Conservation (phyloP, 1,284 basidiomycete genomes). For the Sutorius eximius region DNA sequence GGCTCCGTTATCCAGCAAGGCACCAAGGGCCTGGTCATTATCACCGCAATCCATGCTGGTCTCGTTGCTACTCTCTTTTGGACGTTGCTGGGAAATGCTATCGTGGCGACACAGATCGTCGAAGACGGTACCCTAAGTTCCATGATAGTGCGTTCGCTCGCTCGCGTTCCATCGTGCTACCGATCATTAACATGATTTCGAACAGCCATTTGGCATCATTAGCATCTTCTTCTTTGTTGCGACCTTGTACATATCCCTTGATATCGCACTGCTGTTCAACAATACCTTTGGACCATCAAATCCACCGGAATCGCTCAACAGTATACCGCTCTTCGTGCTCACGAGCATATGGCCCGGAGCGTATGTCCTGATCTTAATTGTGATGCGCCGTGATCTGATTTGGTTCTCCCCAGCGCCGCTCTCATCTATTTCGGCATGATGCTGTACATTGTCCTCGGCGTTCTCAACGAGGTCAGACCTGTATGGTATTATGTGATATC, state of each 20-base stretch:
- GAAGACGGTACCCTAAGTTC: constrained; percentile 79
- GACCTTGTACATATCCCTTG: constrained; percentile 77
- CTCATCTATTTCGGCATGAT: constrained; percentile 69
- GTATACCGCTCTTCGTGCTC: constrained; percentile 74
- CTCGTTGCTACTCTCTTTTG: constrained; percentile 73
- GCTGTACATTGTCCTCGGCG: constrained; percentile 70
- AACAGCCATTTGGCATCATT: constrained; percentile 64
- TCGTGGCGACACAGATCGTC: constrained; percentile 80
- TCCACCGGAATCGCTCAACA: constrained; percentile 56
- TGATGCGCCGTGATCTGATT: neutral
- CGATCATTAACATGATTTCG: constrained; percentile 4
- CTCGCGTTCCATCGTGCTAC: neutral
- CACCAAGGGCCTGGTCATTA: constrained; percentile 58
- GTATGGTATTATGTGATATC: constrained; percentile 69
- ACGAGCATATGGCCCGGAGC: constrained; percentile 82
- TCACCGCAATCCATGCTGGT: constrained; percentile 76
- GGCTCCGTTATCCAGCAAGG: constrained; percentile 78
- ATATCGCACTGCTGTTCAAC: constrained; percentile 69
- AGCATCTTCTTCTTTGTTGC: constrained; percentile 62
- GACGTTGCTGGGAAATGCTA: constrained; percentile 73
- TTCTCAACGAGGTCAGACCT: constrained; percentile 72
- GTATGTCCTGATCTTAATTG: constrained; percentile 37
- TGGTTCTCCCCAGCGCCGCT: constrained; percentile 49
- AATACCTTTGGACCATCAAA: constrained; percentile 56
- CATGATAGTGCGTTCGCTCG: constrained; percentile 53